Evolutionary conservation across 108 stramenopile species (phyloP), one percentile per base, ranked within the genome.

Genomic region (Pseudonitzschia delicatissima): DNA sequence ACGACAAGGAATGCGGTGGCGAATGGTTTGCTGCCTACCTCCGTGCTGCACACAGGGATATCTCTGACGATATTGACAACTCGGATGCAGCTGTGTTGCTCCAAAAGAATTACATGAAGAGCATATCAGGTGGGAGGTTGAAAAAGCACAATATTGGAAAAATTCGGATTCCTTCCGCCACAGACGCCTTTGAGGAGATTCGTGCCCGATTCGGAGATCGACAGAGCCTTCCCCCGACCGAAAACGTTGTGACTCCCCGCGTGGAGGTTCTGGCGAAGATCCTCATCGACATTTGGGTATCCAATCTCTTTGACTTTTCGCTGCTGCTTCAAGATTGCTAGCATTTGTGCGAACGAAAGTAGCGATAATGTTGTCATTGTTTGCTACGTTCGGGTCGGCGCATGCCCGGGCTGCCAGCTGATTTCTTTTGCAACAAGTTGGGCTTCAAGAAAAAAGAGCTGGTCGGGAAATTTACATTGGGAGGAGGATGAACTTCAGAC

Each of bases 1-100:
- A 79, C 35, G 78, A 79, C 59, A 35, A 62, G 17, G 64, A 74
- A 13, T 62, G 62, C 18, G 78, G 78, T 7, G 78, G 78, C 18
- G 78, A 79, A 48, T 79, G 78, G 78, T 79, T 79, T 44, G 67
- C 50, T 20, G 73, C 73, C 18, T 79, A 70, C 50, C 64, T 79
- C 31, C 51, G 68, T 28, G 67, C 73, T 21, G 73, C 42, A 2
- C 78, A 79, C 49, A 52, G 78, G 5, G 78, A 74, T 13, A 79
- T 71, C 25, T 79, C 74, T 33, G 68, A 74, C 37, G 78, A 79
- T 25, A 79, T 79, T 44, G 78, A 79, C 45, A 40, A 25, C 12
- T 58, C 51, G 25, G 78, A 79, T 74, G 18, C 73, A 13, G 47
- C 73, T 48, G 55, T 25, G 5, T 28, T 79, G 31, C 73, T 79